Evolutionary conservation across 179 eudicot genomes (phyloP), one percentile per base, ranked within the genome.

Genomic region (Silene vulgaris): DNA sequence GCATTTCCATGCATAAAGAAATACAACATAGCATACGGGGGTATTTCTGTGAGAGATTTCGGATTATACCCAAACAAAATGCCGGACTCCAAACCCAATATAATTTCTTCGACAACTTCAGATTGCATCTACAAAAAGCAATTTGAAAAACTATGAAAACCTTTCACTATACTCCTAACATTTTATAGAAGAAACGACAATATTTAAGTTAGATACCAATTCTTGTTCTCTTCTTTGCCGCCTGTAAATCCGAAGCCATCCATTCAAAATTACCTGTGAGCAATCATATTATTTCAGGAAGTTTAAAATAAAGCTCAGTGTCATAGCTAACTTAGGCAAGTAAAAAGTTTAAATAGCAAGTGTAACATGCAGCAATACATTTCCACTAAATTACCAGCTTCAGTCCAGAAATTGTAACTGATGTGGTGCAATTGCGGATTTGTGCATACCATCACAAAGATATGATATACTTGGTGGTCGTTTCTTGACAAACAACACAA

Each of bases 101-200:
- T 95, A 75, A 95, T 89, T 80, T 95, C 99, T 73, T 95, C 99
- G 72, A 89, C 89, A 77, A 89, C 97, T 82, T 95, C 96, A 79
- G 91, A 95, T 78, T 95, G 97, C 92, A 92, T 89, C 99, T 95
- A 85, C 78, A 82, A 75, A 43, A 71, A 54, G 72, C 35, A 57
- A 23, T 52, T 65, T 62, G 71, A 64, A 67, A 70, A 4, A 30
- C 23, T 17, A 71, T 37, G 57, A 61, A 4, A 74, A 37, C 19
- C 29, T 69, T 75, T 45, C 65, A 28, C 30, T 78, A 8, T 37
- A 50, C 35, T 50, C 60, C 35, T 1, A 70, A 54, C 1, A 4
- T 14, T 54, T 56, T 5, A 65, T 8, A 60, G 17, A 4, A 35
- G 64, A 65, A 29, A 17, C 19, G 59, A 19, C 1, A 29, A 69